Base-by-base conservation (phyloP, 768 basidiomycete species). In the Punctularia strigosozonata region DNA sequence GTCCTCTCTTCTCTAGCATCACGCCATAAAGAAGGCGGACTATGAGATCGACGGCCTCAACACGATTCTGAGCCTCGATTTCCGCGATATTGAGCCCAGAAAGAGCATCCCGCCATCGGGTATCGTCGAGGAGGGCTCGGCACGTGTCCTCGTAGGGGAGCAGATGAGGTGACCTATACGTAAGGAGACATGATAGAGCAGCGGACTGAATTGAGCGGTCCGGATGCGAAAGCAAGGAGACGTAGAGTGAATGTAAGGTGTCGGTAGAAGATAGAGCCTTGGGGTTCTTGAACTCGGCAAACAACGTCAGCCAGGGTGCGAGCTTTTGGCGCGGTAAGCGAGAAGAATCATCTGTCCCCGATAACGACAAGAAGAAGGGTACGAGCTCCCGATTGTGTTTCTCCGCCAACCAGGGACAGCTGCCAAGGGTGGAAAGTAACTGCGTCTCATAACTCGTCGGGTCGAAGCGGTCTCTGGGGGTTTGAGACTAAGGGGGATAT, bases 231-330 rank as follows among this genome's bases (percentile, higher is more conserved):
- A 98, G 70, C 17, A 87, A 68, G n/a, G 71, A 61, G 12, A 69
- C 66, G 59, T 91, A 94, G 18, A 89, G 53, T 2, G 63, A 37
- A 30, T 70, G 73, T 4, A 98, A 66, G 0, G 68, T 66, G 6
- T 80, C 69, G 0, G 85, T 73, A 5, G 75, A 67, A 51, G 77
- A 71, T 2, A 92, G 63, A 0, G 89, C 86, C 60, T 88, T 94
- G n/a, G 92, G 94, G 52, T 97, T 98, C 48, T 64, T 63, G 54
- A 99, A 86, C 54, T 91, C 94, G 36, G 85, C 71, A 57, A 97
- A 87, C 8, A 98, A 68, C 15, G 73, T 73, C 20, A 98, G 74
- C 79, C 87, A 98, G 0, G 74, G 66, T 13, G 61, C 61, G 7
- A 95, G 71, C 51, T 78, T 81, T 21, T 66, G 57, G 31, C 76